These are phyloP conservation scores for Glycyrrhiza uralensis DNA, from an alignment of 306 rosid species.

Conservation along the genomic window DNA sequence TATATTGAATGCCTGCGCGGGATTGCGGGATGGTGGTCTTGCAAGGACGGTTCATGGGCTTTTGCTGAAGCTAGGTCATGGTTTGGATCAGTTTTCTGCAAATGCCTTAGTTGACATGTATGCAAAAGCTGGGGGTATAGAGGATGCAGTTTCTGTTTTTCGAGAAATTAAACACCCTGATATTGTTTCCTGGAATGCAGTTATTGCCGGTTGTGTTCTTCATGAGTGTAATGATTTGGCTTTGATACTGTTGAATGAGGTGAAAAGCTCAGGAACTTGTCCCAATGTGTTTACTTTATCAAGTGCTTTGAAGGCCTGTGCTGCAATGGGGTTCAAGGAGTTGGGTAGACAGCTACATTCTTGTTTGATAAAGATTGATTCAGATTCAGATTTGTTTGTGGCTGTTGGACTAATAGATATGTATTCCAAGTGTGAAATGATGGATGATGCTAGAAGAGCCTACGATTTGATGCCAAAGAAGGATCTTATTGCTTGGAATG, in stretches of 20 bases:
- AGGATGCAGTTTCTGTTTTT: slow-evolving; percentile 56
- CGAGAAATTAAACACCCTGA: slow-evolving; percentile 56
- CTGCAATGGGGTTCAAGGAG: slow-evolving; percentile 47
- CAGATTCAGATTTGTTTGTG: slow-evolving; percentile 55
- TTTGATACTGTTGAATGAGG: slow-evolving; percentile 43
- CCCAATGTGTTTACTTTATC: slow-evolving; percentile 77
- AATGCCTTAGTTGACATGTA: slow-evolving; percentile 92
- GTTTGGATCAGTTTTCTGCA: slow-evolving; percentile 59
- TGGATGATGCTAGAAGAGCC: slow-evolving; percentile 66
- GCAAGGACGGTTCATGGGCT: slow-evolving; percentile 61
- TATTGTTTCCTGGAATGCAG: slow-evolving; percentile 89
- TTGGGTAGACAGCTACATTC: slow-evolving; percentile 79
- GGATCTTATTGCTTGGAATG: slow-evolving; percentile 69
- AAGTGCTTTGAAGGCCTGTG: slow-evolving; percentile 79
- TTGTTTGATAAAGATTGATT: slow-evolving; percentile 59
- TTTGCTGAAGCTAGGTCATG: slow-evolving; percentile 66
- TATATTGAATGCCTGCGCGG: slow-evolving; percentile 65
- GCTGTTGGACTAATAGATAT: slow-evolving; percentile 74
- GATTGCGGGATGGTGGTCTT: slow-evolving; percentile 41
- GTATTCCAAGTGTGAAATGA: slow-evolving; percentile 77
- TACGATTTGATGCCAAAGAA: slow-evolving; percentile 54
- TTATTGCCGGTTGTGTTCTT: slow-evolving; percentile 85
- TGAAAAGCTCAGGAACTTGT: slow-evolving; percentile 45
- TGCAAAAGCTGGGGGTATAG: slow-evolving; percentile 58
- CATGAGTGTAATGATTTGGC: slow-evolving; percentile 53